Evolutionary conservation across 1,284 basidiomycete species (phyloP).

Genomic region (Microbotryum scabiosae): DNA sequence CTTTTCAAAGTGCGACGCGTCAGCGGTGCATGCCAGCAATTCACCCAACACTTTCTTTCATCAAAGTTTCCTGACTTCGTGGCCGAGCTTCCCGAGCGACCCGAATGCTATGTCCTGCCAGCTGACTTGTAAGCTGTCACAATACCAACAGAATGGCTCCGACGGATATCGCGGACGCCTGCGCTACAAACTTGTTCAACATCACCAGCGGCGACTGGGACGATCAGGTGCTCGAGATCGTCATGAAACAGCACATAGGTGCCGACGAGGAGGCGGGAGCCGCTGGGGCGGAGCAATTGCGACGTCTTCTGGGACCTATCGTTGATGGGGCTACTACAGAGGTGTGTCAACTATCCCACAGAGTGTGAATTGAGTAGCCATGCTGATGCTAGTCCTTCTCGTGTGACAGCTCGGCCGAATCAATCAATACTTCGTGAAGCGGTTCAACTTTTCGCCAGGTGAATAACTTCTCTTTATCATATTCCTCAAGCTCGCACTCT

Average conservation of each 20-base stretch:
- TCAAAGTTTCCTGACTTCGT: slow-evolving; percentile 3
- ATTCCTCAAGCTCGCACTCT: neutral
- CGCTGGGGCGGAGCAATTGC: too few species aligned
- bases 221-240: slow-evolving; percentile 50
- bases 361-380: too few species aligned
- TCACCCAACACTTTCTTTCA: slow-evolving; percentile 12
- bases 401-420: slow-evolving; percentile 50
- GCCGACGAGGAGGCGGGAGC: neutral
- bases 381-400: neutral
- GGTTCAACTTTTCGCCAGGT: slow-evolving; percentile 71
- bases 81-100: neutral
- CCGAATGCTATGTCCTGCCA: neutral
- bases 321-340: too few species aligned
- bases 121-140: neutral
- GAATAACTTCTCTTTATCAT: neutral
- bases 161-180: slow-evolving; percentile 65
- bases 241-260: neutral
- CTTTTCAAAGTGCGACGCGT: slow-evolving; percentile 59
- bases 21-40: slow-evolving; percentile 57
- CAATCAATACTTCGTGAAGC: slow-evolving; percentile 62
- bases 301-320: too few species aligned
- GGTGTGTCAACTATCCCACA: neutral
- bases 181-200: slow-evolving; percentile 64
- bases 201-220: slow-evolving; percentile 55
- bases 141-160: slow-evolving; percentile 42